Evolutionary conservation across 2,329 filamentous ascomycete genomes (phyloP), one percentile per base, ranked within the genome.

Genomic region (Cordyceps fumosorosea): DNA sequence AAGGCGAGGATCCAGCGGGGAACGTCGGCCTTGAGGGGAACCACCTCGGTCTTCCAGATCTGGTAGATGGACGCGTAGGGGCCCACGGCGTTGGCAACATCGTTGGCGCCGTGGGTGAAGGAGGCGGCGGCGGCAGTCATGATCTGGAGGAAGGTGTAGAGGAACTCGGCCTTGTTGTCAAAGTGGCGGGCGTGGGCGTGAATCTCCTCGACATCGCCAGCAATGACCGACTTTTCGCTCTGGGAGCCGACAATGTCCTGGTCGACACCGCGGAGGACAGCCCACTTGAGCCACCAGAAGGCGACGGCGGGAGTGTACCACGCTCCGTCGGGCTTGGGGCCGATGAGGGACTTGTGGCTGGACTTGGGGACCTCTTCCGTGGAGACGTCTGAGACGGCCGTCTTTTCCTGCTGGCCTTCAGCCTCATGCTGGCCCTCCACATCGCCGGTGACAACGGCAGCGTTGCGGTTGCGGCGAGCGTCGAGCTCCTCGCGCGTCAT

Each of bases 71-170:
- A 81, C 2, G 86, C 83, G 69, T 83, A 87, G 1, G 85, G 86
- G 0, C 84, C 85, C 60, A 86, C 80, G 32, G 85, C 84, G 69
- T 81, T 88, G 67, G 82, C 77, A 22, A 89, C 82, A 64, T 89
- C 86, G 71, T 89, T 89, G 66, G 85, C 84, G 26, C 86, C 86
- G 74, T 89, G 85, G 2, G 82, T 82, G 65, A 88, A 87, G 3
- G 84, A 86, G 16, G 84, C 82, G 37, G 84, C 84, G 66, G 81
- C 81, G 11, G 85, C 84, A 5, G 84, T 85, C 74, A 85, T 77
- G 67, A 86, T 72, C 67, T 85, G 84, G 34, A 84, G 77, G 72
- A 84, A 86, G 6, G 81, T 83, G 72, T 83, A 87, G 55, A 84
- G 76, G 73, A 83, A 83, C 72, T 88, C 85, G 66, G 81, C 77